Conservation (phyloP, 768 basidiomycete genomes). For the Vararia minispora region DNA sequence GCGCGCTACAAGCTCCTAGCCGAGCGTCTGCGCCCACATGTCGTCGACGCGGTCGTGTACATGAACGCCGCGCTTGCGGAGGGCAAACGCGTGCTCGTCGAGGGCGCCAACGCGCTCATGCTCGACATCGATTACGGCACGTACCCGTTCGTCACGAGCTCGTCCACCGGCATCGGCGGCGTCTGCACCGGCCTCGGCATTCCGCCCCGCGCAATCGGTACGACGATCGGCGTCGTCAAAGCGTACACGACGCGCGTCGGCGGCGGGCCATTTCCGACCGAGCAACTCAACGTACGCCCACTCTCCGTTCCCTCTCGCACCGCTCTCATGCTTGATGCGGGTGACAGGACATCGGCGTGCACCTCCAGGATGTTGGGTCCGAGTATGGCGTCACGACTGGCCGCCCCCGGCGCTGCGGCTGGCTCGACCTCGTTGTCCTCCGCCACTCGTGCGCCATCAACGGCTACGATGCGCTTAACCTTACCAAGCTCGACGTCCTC, state of each 20-base stretch:
- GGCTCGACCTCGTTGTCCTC: constrained; percentile 95
- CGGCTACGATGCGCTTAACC: constrained; percentile 86
- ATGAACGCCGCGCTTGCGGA: constrained; percentile 68
- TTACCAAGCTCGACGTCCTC: constrained; percentile 93
- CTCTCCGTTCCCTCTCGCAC: not conserved
- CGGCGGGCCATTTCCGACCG: constrained; percentile 97
- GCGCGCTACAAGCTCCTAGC: constrained; percentile 88
- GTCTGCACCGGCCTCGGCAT: constrained; percentile 97
- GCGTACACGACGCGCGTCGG: constrained; percentile 98
- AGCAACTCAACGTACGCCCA: constrained; percentile 78
- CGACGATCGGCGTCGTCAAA: constrained; percentile 87
- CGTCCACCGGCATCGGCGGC: constrained; percentile 87
- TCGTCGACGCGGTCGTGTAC: constrained; percentile 80
- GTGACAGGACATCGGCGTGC: constrained; percentile 63
- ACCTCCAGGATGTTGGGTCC: constrained; percentile 86
- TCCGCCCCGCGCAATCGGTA: constrained; percentile 81
- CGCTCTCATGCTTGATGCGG: not conserved
- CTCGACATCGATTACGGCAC: constrained; percentile 97
- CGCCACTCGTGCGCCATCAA: constrained; percentile 90
- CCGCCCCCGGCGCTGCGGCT: constrained; percentile 85
- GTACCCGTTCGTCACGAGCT: constrained; percentile 96
- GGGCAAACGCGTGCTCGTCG: constrained; percentile 79
- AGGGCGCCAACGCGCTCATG: constrained; percentile 98
- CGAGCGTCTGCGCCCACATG: constrained; percentile 73
- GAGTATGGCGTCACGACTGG: constrained; percentile 94